These are phyloP conservation scores for Thalassiosira livingstoniorum DNA, from an alignment of 352 stramenopile genomes.

Conservation along the genomic window DNA sequence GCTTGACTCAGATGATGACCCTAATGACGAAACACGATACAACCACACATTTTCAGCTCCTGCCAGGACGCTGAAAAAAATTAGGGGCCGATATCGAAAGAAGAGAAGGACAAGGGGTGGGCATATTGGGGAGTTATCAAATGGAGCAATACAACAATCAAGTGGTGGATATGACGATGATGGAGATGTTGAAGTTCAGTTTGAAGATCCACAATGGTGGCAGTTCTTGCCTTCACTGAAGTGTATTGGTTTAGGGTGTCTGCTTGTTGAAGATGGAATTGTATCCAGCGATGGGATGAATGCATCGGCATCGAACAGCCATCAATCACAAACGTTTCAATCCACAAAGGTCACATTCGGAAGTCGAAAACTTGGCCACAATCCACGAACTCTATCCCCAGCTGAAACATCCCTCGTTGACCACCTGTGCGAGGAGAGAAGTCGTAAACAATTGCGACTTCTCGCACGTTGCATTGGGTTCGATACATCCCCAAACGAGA, in stretches of 20 bases:
- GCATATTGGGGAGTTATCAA: neutral
- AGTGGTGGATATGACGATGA: constrained; percentile 9
- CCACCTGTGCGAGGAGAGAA: constrained; percentile 71
- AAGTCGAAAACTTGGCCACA: constrained; percentile 5
- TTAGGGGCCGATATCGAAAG: constrained; percentile 32
- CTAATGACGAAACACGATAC: constrained; percentile 44
- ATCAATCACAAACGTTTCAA: neutral
- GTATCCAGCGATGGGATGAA: neutral
- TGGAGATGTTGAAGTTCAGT: constrained; percentile 75
- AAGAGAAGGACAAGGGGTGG: constrained; percentile 32
- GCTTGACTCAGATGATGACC: constrained; percentile 55
- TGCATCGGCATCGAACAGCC: neutral
- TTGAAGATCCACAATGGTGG: constrained; percentile 87
- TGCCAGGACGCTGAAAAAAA: constrained; percentile 38
- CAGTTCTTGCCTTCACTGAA: constrained; percentile 82
- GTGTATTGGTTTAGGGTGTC: constrained; percentile 80
- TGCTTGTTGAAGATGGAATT: constrained; percentile 69
- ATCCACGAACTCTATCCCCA: constrained; percentile 14
- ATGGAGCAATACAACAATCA: constrained; percentile 4
- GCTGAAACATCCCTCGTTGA: constrained; percentile 59
- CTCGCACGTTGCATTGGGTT: constrained; percentile 58
- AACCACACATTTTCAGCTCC: constrained; percentile 52
- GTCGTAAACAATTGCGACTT: constrained; percentile 67
- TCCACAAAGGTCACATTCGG: constrained; percentile 40
- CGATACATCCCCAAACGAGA: constrained; percentile 52